phyloP scores from a whole-genome alignment of 768 basidiomycete species.

The Termitomyces sp. region DNA sequence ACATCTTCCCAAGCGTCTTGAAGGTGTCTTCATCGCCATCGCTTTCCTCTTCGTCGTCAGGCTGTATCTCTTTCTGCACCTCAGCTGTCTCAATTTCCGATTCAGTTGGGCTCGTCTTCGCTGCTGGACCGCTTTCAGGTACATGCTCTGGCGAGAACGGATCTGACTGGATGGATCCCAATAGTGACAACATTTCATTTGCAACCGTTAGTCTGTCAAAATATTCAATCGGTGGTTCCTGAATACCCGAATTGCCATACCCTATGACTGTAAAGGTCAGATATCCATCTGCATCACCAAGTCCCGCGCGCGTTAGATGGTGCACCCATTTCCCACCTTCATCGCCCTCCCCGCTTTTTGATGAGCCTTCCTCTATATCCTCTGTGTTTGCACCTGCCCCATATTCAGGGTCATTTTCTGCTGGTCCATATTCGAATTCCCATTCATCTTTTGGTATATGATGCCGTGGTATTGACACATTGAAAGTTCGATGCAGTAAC shows the following conservation, averaged over 20 bases:
- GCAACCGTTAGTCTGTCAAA: constrained; percentile 70
- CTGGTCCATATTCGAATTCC: constrained; percentile 82
- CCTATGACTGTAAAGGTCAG: constrained; percentile 87
- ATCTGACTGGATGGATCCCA: constrained; percentile 76
- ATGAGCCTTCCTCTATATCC: constrained; percentile 18
- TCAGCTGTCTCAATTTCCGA: constrained; percentile 18
- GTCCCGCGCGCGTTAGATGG: constrained; percentile 55
- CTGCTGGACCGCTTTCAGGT: constrained; percentile 17
- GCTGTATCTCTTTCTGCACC: constrained; percentile 12
- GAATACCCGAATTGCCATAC: constrained; percentile 37
- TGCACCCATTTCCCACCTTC: constrained; percentile 78
- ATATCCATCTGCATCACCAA: constrained; percentile 65
- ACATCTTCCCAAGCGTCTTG: constrained; percentile 19
- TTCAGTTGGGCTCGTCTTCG: constrained; percentile 12
- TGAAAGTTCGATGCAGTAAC: constrained; percentile 88
- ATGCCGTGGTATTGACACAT: constrained; percentile 89
- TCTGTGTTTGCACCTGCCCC: constrained; percentile 31
- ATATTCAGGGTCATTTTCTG: constrained; percentile 76
- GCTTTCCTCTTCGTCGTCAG: constrained; percentile 15
- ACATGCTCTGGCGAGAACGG: constrained; percentile 66
- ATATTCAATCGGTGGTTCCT: constrained; percentile 4
- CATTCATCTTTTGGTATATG: constrained; percentile 81
- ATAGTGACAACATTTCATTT: constrained; percentile 89
- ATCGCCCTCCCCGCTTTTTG: constrained; percentile 28
- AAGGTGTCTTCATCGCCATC: constrained; percentile 23